Conservation (phyloP, 2,329 filamentous ascomycete genomes). For the Colletotrichum sp. region DNA sequence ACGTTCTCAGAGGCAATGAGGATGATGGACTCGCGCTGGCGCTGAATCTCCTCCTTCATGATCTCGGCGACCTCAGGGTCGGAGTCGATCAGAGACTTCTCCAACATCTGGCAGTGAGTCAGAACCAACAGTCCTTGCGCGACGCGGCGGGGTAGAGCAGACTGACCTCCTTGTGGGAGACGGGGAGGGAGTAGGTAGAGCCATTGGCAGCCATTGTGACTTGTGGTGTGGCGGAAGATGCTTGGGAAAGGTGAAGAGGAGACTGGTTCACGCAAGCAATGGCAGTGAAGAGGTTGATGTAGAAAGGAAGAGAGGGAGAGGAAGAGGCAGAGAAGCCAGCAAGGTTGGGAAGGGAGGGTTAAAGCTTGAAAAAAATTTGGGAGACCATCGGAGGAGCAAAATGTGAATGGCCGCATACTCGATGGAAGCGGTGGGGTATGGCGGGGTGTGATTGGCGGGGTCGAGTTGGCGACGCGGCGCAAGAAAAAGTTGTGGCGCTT, state of each 20-base stretch:
- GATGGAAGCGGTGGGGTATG: slow-evolving; percentile 18
- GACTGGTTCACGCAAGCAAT: slow-evolving; percentile 14
- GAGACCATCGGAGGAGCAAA: slow-evolving; percentile 20
- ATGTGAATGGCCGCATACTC: slow-evolving; percentile 15
- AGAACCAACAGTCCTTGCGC: slow-evolving; percentile 32
- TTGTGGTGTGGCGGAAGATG: slow-evolving; percentile 1
- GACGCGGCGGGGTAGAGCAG: slow-evolving; percentile 9
- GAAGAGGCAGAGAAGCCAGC: not conserved
- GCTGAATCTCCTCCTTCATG: slow-evolving; percentile 96
- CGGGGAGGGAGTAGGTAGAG: slow-evolving; percentile 57
- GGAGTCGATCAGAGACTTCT: slow-evolving; percentile 89
- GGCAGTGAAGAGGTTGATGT: slow-evolving; percentile 10
- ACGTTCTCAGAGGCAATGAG: slow-evolving; percentile 99
- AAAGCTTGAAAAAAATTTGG: slow-evolving; percentile 13
- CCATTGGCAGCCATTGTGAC: slow-evolving; percentile 44
- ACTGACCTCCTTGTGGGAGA: slow-evolving; percentile 60
- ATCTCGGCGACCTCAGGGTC: slow-evolving; percentile 96
- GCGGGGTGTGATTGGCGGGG: slow-evolving; percentile 23
- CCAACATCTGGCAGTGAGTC: slow-evolving; percentile 75
- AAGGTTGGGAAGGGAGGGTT: slow-evolving; percentile 15
- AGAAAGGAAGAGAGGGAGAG: not conserved
- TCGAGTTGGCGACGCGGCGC: slow-evolving; percentile 4
- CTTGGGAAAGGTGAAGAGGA: not conserved
- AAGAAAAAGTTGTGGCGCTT: not conserved
- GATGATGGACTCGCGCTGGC: slow-evolving; percentile 97